Evolutionary conservation across 1,284 basidiomycete species (phyloP), one percentile per base, ranked within the genome.

Genomic region (Testicularia cyperi): DNA sequence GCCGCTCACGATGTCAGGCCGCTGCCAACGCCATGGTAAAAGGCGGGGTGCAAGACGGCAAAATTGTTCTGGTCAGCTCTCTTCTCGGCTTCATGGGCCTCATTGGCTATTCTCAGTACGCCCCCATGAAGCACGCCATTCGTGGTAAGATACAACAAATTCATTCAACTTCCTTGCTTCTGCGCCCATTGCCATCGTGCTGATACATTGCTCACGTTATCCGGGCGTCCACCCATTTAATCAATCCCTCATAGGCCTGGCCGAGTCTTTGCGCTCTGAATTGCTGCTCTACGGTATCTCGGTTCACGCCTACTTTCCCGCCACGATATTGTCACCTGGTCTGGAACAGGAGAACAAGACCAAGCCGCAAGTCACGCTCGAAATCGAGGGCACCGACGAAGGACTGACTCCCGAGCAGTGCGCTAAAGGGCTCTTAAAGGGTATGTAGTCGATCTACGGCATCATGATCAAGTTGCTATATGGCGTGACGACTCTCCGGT

Each of bases 71-170:
- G 38, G 84, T 90, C 18, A 86, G 86, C 7, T 92, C 89, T 0
- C 82, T 86, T n/a, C 77, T 94, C 13, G 88, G 86, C 0, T 85
- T 87, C 63, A 87, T 91, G 80, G 83, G 85, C 1, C 82, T 96
- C 38, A 80, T 88, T 14, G 92, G 94, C 1, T 97, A 88, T 69
- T 81, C 87, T 4, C 82, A 86, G 2, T 97, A 98, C 75, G 80
- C 88, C 1, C 90, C 92, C 0, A 88, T 85, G 36, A 97, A 96
- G 77, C 86, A 88, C 67, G 94, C 94, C 9, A 78, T 96, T 13
- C 81, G 91, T 79, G 92, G 90, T 88, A 52, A 24, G 65, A n/a
- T n/a, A n/a, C n/a, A n/a, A n/a, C n/a, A n/a, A n/a, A n/a, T n/a
- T n/a, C n/a, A n/a, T n/a, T n/a, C n/a, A n/a, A n/a, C n/a, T n/a